phyloP scores from a whole-genome alignment of 345 rosid genomes.

The Salix caprea region DNA sequence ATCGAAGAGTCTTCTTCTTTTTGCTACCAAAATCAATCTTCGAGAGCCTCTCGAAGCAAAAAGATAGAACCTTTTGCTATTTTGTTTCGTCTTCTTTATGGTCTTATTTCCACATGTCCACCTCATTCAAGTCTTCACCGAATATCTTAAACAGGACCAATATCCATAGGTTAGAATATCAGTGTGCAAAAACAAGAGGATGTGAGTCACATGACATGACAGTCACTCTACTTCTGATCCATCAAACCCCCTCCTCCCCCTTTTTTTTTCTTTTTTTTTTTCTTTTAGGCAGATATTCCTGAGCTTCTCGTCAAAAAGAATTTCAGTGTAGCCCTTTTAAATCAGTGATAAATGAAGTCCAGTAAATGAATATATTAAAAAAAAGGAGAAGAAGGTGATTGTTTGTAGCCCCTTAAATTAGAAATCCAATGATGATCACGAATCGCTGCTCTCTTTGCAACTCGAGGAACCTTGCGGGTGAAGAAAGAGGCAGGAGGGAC shows the following conservation, averaged over 20 bases:
- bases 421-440: no score
- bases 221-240: not conserved
- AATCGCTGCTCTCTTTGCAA: no score
- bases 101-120: not conserved
- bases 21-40: not conserved
- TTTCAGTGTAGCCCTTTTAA: not conserved
- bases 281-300: not conserved
- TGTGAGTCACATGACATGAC: not conserved
- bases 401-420: no score
- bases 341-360: no score
- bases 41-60: not conserved
- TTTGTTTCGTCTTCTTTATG: not conserved
- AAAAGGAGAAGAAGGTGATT: no score
- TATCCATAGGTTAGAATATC: not conserved
- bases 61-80: not conserved
- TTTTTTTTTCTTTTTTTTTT: no score
- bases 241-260: not conserved
- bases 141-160: not conserved
- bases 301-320: not conserved
- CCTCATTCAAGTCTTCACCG: not conserved
- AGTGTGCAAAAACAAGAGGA: not conserved
- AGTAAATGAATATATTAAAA: no score
- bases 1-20: no score
- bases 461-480: slow-evolving; percentile 15
- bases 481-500: slow-evolving; percentile 18